phyloP scores from a whole-genome alignment of 441 rosid genomes.

The Euphorbia celastroides region DNA sequence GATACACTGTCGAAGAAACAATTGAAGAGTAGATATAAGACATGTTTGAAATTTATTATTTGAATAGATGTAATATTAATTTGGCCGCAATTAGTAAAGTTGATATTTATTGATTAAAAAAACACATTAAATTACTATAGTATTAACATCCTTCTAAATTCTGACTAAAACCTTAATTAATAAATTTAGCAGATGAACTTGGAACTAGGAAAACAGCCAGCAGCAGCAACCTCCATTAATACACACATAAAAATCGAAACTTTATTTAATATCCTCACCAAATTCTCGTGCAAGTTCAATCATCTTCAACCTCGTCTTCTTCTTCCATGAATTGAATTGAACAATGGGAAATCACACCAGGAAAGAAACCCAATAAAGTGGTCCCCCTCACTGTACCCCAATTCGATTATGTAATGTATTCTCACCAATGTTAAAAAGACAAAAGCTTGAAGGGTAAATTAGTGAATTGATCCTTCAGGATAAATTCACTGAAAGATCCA shows the following conservation, averaged over 20 bases:
- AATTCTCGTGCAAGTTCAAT: neutral
- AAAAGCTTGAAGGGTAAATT: slow-evolving; percentile 37
- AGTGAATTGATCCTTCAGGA: too few species aligned
- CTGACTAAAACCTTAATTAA: neutral
- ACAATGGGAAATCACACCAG: neutral
- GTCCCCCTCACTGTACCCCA: neutral
- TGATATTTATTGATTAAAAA: too few species aligned
- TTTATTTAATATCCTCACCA: neutral
- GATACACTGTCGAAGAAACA: too few species aligned
- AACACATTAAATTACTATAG: too few species aligned
- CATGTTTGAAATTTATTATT: too few species aligned
- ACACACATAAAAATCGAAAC: neutral
- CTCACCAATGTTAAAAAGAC: slow-evolving; percentile 16
- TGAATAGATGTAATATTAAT: too few species aligned
- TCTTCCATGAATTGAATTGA: neutral
- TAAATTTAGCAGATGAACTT: neutral
- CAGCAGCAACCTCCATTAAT: neutral
- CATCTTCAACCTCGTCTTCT: neutral
- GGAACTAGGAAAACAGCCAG: neutral
- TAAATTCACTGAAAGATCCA: too few species aligned
- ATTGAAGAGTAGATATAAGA: too few species aligned
- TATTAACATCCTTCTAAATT: neutral
- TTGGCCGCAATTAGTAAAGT: too few species aligned
- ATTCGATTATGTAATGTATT: slow-evolving; percentile 7
- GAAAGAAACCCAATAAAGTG: neutral